Conservation (phyloP, 805 yeast genomes). For the Kodamaea restingae region DNA sequence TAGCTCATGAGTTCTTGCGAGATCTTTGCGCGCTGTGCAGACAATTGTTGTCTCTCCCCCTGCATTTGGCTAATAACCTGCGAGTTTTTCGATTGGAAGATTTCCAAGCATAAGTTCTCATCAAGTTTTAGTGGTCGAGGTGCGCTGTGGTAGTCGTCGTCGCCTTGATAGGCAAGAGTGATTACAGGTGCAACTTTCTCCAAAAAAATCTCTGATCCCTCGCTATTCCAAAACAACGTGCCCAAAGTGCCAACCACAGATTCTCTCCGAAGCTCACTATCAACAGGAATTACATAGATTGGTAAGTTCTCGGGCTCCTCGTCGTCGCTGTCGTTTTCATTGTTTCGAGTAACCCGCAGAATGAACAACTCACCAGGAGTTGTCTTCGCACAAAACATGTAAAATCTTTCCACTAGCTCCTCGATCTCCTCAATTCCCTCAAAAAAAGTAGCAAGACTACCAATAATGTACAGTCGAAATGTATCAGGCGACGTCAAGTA, state of each 20-base stretch:
- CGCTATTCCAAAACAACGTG: conserved; percentile 35
- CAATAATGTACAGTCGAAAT: conserved; percentile 22
- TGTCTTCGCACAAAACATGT: conserved; percentile 7
- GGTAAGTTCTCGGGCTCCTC: conserved; percentile 8
- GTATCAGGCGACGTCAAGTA: conserved; percentile 12
- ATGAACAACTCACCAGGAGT: conserved; percentile 4
- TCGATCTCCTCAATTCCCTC: conserved; percentile 17
- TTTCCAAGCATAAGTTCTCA: conserved; percentile 33
- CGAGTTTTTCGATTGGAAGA: conserved; percentile 25
- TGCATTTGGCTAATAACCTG: conserved; percentile 19
- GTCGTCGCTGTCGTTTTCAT: conserved; percentile 10
- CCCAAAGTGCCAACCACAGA: conserved; percentile 31
- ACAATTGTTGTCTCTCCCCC: conserved; percentile 12
- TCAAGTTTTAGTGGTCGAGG: conserved; percentile 20
- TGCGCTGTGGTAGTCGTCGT: conserved; percentile 16
- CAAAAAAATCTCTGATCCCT: conserved; percentile 29
- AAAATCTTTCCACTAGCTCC: conserved; percentile 16
- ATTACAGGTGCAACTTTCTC: conserved; percentile 27
- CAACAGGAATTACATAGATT: conserved; percentile 28
- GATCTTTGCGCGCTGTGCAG: conserved; percentile 16
- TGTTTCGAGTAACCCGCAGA: conserved; percentile 1
- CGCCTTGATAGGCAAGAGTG: conserved; percentile 27
- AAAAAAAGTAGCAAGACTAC: conserved; percentile 16
- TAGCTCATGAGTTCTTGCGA: conserved; percentile 27
- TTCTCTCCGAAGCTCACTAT: conserved; percentile 25